Evolutionary conservation across 139 green algal species (phyloP).

Genomic region (Chlamydomonas asymmetrica): DNA sequence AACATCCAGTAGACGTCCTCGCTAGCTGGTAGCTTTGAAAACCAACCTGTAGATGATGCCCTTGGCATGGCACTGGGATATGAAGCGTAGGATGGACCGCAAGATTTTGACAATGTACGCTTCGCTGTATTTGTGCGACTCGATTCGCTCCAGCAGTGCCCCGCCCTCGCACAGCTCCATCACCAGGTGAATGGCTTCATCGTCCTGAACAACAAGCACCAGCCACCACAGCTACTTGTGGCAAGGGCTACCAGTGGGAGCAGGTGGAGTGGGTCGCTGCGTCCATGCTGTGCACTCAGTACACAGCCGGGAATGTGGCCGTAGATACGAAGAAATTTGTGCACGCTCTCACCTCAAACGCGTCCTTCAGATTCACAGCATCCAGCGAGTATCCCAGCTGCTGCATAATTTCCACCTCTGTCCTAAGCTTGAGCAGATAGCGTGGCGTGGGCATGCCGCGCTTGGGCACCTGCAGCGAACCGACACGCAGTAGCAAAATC

Average conservation of each 20-base stretch:
- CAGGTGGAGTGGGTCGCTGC: no score
- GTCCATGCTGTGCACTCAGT: no score
- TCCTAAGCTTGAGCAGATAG: constrained; percentile 92
- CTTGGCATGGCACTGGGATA: constrained; percentile 90
- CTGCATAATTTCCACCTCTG: constrained; percentile 91
- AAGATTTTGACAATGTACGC: constrained; percentile 51
- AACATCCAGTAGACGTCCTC: constrained; percentile 74
- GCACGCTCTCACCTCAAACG: constrained; percentile 46
- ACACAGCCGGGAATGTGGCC: no score
- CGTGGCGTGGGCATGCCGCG: constrained; percentile 70
- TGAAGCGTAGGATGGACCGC: constrained; percentile 69
- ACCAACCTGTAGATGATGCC: constrained; percentile 64
- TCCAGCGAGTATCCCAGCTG: constrained; percentile 84
- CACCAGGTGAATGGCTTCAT: constrained; percentile 82
- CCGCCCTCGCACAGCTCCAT: constrained; percentile 91
- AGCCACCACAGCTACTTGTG: no score
- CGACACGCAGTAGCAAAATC: no score
- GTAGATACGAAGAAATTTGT: not conserved
- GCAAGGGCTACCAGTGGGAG: no score
- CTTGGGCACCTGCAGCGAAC: no score
- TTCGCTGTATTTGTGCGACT: constrained; percentile 55
- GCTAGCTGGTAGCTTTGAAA: no score
- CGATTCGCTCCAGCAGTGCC: constrained; percentile 63
- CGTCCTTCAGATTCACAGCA: constrained; percentile 74
- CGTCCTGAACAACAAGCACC: constrained; percentile 55